Evolutionary conservation across 331 rosid genomes (phyloP), one percentile per base, ranked within the genome.

Genomic region (Phaseolus coccineus): DNA sequence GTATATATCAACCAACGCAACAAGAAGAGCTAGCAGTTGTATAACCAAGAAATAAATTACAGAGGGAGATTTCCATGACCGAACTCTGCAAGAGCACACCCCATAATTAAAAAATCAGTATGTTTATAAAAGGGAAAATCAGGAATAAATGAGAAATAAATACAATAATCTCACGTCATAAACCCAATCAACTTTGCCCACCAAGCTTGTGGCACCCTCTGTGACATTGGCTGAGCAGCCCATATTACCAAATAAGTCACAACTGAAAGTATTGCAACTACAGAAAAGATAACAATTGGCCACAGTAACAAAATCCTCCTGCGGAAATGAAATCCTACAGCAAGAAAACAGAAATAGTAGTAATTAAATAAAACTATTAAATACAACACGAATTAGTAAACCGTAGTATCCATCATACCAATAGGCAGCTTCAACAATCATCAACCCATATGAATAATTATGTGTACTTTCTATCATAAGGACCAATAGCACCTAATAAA

Each of bases 111-210:
- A 35, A 57, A 71, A 71, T 87, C 79, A 87, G 81, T 51, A 69
- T 46, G 70, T 33, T 71, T 7, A 31, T 42, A 67, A 76, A 64
- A 3, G 9, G 7, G 28, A 8, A n/a, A 57, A 82, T n/a, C 5
- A 37, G 57, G 69, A 79, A 50, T 31, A 44, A 79, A 78, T 69
- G 69, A 22, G 75, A 55, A 80, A 65, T 56, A 55, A 80, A 65
- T 56, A 76, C 50, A 72, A 62, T 78, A 75, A 75, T 64, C 93
- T 75, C 87, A 96, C 99, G 66, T 92, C 93, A 89, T 88, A 72
- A 96, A 82, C 71, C 99, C 99, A 58, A 91, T 83, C 87, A 96
- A 83, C 77, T 93, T 87, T 78, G 89, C 88, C 99, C 98, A 91
- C 97, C 92, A 88, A 71, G 85, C 74, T 82, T 87, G 89, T 12